Evolutionary conservation across 1,284 basidiomycete species (phyloP).

Genomic region (Stygiomarasmius scandens): DNA sequence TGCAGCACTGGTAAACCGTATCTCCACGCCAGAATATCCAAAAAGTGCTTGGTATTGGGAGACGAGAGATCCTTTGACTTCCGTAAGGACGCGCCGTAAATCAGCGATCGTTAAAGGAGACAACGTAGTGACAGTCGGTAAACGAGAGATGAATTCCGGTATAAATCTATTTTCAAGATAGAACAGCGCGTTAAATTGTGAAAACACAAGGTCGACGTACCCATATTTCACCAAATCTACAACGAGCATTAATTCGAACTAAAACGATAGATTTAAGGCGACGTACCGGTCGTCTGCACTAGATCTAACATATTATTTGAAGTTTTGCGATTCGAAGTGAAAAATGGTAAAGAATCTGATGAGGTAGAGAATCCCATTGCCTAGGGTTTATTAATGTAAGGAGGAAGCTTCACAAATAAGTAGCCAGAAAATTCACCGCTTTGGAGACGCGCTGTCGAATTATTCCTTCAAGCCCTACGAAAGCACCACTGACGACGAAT

Average conservation of each 20-base stretch:
- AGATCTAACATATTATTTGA: conserved; percentile 59
- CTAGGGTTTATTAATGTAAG: conserved; percentile 47
- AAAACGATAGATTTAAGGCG: conserved; percentile 12
- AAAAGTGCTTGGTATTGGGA: conserved; percentile 89
- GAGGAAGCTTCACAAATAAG: background rate
- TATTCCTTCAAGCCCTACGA: conserved; percentile 88
- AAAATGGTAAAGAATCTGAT: conserved; percentile 61
- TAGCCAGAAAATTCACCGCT: conserved; percentile 58
- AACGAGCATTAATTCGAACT: background rate
- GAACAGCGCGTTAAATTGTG: background rate
- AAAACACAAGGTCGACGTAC: conserved; percentile 42
- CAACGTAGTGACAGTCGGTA: conserved; percentile 87
- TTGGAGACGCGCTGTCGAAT: conserved; percentile 80
- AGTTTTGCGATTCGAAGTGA: conserved; percentile 67
- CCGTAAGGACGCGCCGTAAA: conserved; percentile 86
- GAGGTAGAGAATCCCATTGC: conserved; percentile 84
- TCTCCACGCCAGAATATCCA: conserved; percentile 78
- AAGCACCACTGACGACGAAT: conserved; percentile 92
- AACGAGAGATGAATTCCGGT: conserved; percentile 90
- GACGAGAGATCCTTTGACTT: conserved; percentile 88
- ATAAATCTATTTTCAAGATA: conserved; percentile 65
- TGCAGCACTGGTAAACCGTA: conserved; percentile 78
- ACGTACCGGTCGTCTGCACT: conserved; percentile 67
- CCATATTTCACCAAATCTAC: conserved; percentile 86
- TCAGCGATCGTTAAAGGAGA: conserved; percentile 74